Evolutionary conservation across 2,329 filamentous ascomycete genomes (phyloP).

Genomic region (Talaromyces albobiverticillius): DNA sequence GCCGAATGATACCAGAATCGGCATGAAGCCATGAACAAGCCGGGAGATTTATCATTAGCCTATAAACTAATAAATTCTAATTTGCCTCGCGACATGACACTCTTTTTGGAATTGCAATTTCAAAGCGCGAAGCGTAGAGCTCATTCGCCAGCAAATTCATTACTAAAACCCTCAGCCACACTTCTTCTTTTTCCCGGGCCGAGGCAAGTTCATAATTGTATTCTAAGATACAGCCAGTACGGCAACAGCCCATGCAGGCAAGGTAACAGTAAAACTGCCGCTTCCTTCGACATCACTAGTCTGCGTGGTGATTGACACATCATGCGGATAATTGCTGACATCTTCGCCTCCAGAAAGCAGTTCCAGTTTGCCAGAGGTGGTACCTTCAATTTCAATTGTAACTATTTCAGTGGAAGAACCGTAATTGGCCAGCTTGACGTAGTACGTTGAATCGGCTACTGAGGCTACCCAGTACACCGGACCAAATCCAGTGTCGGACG

Average conservation of each 20-base stretch:
- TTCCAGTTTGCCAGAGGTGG: neutral
- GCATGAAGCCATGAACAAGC: no score
- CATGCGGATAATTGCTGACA: neutral
- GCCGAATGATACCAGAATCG: no score
- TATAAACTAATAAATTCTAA: no score
- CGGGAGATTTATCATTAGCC: no score
- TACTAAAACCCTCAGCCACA: no score
- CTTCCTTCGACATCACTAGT: neutral
- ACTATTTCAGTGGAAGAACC: neutral
- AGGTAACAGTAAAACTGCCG: neutral
- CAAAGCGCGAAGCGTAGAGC: no score
- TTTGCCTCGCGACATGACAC: no score
- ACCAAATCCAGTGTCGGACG: neutral
- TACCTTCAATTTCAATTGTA: neutral
- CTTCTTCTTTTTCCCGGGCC: no score
- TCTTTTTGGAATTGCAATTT: no score
- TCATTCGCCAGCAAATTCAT: no score
- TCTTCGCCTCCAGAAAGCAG: neutral
- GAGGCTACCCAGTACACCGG: constrained; percentile 14
- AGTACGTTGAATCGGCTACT: neutral
- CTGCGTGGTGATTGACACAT: neutral
- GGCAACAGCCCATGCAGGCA: neutral
- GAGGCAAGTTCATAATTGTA: no score
- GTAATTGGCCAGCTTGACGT: constrained; percentile 3
- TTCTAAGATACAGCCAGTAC: neutral